Conservation (phyloP, 192 early-diverging fungal species). For the Chytriomyces sp. region DNA sequence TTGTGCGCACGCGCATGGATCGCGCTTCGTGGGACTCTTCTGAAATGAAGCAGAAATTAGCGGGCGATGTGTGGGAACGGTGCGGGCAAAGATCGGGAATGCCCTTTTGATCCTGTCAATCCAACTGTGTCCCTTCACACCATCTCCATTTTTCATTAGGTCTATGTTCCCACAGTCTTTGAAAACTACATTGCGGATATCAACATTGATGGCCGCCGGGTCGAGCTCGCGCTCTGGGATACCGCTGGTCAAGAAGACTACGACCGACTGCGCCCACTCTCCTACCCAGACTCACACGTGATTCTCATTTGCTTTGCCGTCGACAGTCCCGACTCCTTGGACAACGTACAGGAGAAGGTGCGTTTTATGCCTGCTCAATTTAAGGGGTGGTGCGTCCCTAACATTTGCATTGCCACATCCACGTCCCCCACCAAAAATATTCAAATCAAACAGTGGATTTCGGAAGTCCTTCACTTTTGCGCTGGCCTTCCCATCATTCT, state of each 20-base stretch:
- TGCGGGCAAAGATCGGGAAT: too few species aligned
- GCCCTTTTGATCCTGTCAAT: too few species aligned
- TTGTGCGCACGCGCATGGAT: too few species aligned
- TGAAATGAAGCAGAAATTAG: too few species aligned
- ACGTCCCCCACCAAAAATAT: too few species aligned
- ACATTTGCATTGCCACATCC: too few species aligned
- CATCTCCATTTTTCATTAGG: too few species aligned
- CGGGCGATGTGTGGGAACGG: too few species aligned
- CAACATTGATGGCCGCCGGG: slow-evolving; percentile 78
- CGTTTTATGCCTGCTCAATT: not conserved
- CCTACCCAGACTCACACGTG: slow-evolving; percentile 91
- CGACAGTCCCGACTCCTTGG: slow-evolving; percentile 71
- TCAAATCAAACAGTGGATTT: slow-evolving; percentile 75
- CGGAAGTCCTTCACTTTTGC: slow-evolving; percentile 86
- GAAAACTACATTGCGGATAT: slow-evolving; percentile 93
- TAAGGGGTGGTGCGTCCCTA: too few species aligned
- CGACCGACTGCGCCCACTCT: slow-evolving; percentile 88
- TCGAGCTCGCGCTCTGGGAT: slow-evolving; percentile 95
- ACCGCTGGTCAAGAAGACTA: slow-evolving; percentile 97
- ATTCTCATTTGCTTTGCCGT: slow-evolving; percentile 93
- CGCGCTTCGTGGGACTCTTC: too few species aligned
- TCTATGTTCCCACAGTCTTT: slow-evolving; percentile 67
- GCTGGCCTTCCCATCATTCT: slow-evolving; percentile 79
- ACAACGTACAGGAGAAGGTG: slow-evolving; percentile 78
- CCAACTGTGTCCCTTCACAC: too few species aligned